Evolutionary conservation across 352 stramenopile species (phyloP).

Genomic region (Globisporangium canariense): DNA sequence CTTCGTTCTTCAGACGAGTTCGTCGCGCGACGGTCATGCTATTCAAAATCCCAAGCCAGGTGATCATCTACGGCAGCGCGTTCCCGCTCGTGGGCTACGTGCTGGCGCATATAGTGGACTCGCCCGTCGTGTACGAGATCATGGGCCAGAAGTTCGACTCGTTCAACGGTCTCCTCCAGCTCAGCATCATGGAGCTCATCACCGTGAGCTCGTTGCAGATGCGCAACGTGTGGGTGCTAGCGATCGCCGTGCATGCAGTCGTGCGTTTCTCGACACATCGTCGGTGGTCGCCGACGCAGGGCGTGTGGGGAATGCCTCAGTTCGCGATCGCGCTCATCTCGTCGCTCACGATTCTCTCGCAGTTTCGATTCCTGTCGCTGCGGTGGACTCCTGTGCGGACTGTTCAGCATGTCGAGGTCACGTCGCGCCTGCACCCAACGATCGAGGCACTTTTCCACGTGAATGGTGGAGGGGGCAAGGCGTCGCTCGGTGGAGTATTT

Average conservation of each 20-base stretch:
- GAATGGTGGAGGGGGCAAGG: too few species aligned
- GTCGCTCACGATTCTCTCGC: conserved; percentile 13
- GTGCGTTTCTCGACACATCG: conserved; percentile 9
- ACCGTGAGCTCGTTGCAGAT: conserved; percentile 9
- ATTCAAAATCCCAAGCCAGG: conserved; percentile 21
- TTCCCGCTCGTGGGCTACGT: conserved; percentile 6
- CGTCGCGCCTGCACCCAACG: too few species aligned
- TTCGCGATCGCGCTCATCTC: conserved; percentile 26
- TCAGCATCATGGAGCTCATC: conserved; percentile 20
- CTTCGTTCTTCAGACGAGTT: too few species aligned
- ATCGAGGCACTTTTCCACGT: too few species aligned
- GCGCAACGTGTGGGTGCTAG: conserved; percentile 21
- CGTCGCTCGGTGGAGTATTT: too few species aligned
- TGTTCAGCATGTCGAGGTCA: not conserved
- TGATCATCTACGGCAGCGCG: conserved; percentile 8
- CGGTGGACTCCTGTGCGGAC: not conserved
- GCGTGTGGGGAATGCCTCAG: conserved; percentile 21
- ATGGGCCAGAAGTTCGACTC: conserved; percentile 23
- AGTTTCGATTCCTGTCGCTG: conserved; percentile 12
- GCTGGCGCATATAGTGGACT: conserved; percentile 2
- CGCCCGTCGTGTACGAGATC: conserved; percentile 13
- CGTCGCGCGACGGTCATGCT: conserved; percentile 1
- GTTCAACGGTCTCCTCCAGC: conserved; percentile 18
- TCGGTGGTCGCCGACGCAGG: conserved; percentile 15
- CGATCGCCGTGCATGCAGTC: conserved; percentile 10